phyloP scores from a whole-genome alignment of 441 rosid genomes.

The Populus hybrid region DNA sequence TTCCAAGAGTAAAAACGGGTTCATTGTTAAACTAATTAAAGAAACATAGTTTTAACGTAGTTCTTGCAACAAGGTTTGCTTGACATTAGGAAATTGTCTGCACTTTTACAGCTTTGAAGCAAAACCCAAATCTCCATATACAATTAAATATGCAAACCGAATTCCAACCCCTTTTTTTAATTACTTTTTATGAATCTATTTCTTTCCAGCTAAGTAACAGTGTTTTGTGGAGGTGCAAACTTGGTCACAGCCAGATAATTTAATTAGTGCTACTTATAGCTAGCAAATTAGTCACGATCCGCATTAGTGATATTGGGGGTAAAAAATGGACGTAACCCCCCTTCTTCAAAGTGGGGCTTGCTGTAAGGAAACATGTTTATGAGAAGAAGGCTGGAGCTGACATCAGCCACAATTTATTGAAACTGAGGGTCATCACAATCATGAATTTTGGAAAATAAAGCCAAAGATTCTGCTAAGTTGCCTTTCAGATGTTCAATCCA shows the following conservation, averaged over 20 bases:
- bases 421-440: not conserved
- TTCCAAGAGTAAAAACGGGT: too few relatives aligned
- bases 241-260: not conserved
- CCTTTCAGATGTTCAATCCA: not conserved
- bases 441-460: not conserved
- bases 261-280: not conserved
- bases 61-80: not conserved
- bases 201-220: too few relatives aligned
- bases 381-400: not conserved
- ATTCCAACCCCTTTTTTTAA: not conserved
- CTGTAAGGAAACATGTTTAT: not conserved
- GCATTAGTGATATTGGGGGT: not conserved
- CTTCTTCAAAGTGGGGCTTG: not conserved
- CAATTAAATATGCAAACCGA: constrained; percentile 4
- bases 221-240: not conserved
- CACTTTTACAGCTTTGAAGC: constrained; percentile 5
- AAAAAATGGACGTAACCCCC: not conserved
- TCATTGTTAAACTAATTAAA: too few relatives aligned
- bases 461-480: constrained; percentile 1
- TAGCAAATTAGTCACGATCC: not conserved
- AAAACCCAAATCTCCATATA: not conserved
- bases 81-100: not conserved
- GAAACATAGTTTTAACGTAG: not conserved
- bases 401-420: not conserved
- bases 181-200: too few relatives aligned